Base-by-base conservation (phyloP, 441 rosid genomes). In the Corymbia citriodora region DNA sequence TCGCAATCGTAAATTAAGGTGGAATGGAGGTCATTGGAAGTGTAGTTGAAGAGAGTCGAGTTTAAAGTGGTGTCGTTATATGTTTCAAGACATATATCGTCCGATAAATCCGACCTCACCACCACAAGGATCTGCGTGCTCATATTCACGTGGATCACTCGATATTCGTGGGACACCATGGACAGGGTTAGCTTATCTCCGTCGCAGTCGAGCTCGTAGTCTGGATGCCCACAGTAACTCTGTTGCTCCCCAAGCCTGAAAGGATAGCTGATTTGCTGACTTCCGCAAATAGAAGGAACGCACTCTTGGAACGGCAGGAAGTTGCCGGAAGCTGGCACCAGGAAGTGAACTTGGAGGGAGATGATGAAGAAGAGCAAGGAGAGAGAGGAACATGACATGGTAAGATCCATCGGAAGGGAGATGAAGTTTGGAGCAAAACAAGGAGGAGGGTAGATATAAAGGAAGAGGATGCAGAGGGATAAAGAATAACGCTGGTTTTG, bases 211-310 rank as follows among this genome's bases (percentile, higher is more conserved):
- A 72, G 82, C 49, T 72, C 50, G 2, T 72, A 72, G 5, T 29
- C 29, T 36, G 16, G 82, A 36, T 19, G 2, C 5, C 82, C 49
- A 72, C 50, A 72, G 5, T 36, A 2, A 19, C 2, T 19, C 0
- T 9, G 49, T 10, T 0, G 16, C 27, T 1, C 4, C 1, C 1
- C 0, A 36, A 5, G 29, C 27, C 1, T 19, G 50, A 72, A 36
- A 36, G 82, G 82, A 72, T 36, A 72, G 4, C 49, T 9, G 2
- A 72, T 10, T 19, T 72, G 0, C 36, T 72, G 1, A 19, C 0
- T 1, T 21, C 82, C 82, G 1, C 82, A 72, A 3, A 1, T 1
- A 19, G 1, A 36, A 11, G 49, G 49, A 72, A 2, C 13, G 1
- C 49, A 36, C 3, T 72, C 5, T 5, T 3, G 4, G 49, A 72